A percentile compares a stretch with the other conserved stretches of the same genome.
These are phyloP conservation scores for Arthromyces matolae DNA, from an alignment of 768 basidiomycete genomes.

Conservation along the genomic window DNA sequence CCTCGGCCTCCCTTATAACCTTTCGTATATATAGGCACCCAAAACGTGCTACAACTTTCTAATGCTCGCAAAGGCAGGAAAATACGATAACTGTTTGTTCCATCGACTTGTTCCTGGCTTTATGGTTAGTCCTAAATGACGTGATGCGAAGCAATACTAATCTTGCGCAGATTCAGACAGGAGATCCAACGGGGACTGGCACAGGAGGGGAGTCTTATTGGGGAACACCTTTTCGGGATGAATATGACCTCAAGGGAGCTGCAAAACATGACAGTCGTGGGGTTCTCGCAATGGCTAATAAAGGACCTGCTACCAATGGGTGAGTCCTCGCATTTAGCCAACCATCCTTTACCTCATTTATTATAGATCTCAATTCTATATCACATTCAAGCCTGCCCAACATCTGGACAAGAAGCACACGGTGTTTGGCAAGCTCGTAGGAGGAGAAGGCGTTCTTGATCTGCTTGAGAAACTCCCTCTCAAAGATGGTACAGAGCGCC, in stretches of 20 bases:
- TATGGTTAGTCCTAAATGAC: constrained; percentile 74
- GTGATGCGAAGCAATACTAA: no score
- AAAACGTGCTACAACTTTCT: constrained; percentile 99
- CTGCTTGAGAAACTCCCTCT: constrained; percentile 77
- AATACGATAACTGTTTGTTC: constrained; percentile 87
- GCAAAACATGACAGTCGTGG: constrained; percentile 86
- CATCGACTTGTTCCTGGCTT: constrained; percentile 93
- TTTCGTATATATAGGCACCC: constrained; percentile 82
- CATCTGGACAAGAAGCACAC: constrained; percentile 93
- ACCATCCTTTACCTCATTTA: background rate
- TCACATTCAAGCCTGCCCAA: constrained; percentile 80
- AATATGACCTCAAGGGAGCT: constrained; percentile 84
- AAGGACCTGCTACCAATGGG: constrained; percentile 88
- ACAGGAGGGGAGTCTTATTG: constrained; percentile 90
- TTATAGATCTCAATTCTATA: constrained; percentile 83
- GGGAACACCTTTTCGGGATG: constrained; percentile 96
- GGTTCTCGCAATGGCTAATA: constrained; percentile 92
- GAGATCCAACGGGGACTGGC: constrained; percentile 95
- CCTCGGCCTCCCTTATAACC: no score
- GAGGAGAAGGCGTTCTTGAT: constrained; percentile 88
- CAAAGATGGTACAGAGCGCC: constrained; percentile 84
- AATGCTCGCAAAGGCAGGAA: constrained; percentile 85
- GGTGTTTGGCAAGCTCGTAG: constrained; percentile 95
- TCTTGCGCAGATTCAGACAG: constrained; percentile 90
- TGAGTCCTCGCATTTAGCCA: constrained; percentile 23